Conservation (phyloP, 352 stramenopile genomes). For the Phytophthora hibernalis region DNA sequence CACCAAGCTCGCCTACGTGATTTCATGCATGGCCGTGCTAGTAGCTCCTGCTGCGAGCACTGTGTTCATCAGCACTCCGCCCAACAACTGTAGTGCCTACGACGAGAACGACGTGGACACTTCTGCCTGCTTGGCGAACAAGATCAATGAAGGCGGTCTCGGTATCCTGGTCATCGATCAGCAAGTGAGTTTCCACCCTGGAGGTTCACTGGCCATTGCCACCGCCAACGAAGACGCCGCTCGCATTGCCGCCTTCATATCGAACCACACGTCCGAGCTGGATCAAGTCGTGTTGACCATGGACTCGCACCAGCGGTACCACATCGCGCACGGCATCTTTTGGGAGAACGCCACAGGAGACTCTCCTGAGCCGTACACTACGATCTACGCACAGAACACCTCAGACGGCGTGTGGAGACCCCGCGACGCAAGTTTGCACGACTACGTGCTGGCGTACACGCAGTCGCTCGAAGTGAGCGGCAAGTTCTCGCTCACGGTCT, state of each 20-base stretch:
- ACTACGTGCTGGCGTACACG: slow-evolving; percentile 93
- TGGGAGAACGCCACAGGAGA: slow-evolving; percentile 77
- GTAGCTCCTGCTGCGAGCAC: neutral
- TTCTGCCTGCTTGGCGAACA: slow-evolving; percentile 37
- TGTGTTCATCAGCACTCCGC: slow-evolving; percentile 15
- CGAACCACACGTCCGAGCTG: slow-evolving; percentile 56
- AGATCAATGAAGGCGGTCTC: slow-evolving; percentile 47
- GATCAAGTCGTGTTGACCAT: slow-evolving; percentile 92
- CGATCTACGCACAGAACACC: slow-evolving; percentile 89
- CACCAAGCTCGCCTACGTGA: slow-evolving; percentile 6
- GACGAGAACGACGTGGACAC: slow-evolving; percentile 23
- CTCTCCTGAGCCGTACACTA: slow-evolving; percentile 90
- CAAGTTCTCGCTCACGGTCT: slow-evolving; percentile 93
- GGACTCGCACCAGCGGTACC: slow-evolving; percentile 94
- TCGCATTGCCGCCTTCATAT: slow-evolving; percentile 89
- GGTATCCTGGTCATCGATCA: slow-evolving; percentile 93
- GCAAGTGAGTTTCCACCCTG: slow-evolving; percentile 95
- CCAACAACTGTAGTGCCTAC: slow-evolving; percentile 27
- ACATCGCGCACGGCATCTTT: slow-evolving; percentile 95
- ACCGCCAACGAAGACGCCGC: slow-evolving; percentile 86
- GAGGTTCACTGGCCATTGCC: slow-evolving; percentile 91
- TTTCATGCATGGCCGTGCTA: slow-evolving; percentile 11
- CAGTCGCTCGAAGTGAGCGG: slow-evolving; percentile 77
- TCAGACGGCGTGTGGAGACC: slow-evolving; percentile 55
- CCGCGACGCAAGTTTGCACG: slow-evolving; percentile 64